A percentile compares a stretch with the other conserved stretches of the same genome.
Conservation (phyloP, 2,329 filamentous ascomycete species). For the Hymenoscyphus infarciens region DNA sequence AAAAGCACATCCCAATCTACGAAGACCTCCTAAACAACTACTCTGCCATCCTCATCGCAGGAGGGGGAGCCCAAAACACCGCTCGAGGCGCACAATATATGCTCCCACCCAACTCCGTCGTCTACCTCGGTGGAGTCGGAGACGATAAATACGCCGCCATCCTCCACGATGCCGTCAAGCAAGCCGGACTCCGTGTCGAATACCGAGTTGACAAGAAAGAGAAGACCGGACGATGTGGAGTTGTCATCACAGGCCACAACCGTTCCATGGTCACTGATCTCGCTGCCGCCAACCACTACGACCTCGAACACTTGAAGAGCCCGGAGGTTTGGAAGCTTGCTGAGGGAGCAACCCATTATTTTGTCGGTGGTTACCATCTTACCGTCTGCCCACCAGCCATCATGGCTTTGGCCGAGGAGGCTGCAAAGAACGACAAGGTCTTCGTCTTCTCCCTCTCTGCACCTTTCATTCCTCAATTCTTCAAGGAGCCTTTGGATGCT, state of each 20-base stretch:
- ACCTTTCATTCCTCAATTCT: conserved; percentile 95
- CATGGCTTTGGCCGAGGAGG: conserved; percentile 85
- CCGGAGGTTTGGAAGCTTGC: conserved; percentile 90
- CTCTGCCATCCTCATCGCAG: conserved; percentile 90
- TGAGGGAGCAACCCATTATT: conserved; percentile 83
- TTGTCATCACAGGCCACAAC: conserved; percentile 95
- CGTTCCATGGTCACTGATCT: conserved; percentile 93
- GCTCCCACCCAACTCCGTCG: conserved; percentile 80
- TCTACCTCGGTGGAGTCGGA: conserved; percentile 91
- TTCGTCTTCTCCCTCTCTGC: conserved; percentile 91
- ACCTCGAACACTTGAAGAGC: conserved; percentile 86
- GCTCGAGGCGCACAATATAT: conserved; percentile 96
- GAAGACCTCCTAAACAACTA: conserved; percentile 92
- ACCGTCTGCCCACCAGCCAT: conserved; percentile 92
- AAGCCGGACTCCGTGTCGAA: conserved; percentile 87
- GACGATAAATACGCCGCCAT: conserved; percentile 94
- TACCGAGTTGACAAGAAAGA: conserved; percentile 85
- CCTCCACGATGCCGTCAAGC: conserved; percentile 78
- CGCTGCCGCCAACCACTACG: conserved; percentile 95
- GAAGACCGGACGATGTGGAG: conserved; percentile 90
- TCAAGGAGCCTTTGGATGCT: conserved; percentile 90
- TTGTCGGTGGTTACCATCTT: conserved; percentile 95
- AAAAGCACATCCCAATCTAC: conserved; percentile 84
- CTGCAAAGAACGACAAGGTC: conserved; percentile 81
- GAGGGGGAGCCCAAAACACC: conserved; percentile 96